Evolutionary conservation across 306 rosid species (phyloP).

Genomic region (Lathyrus tuberosus): DNA sequence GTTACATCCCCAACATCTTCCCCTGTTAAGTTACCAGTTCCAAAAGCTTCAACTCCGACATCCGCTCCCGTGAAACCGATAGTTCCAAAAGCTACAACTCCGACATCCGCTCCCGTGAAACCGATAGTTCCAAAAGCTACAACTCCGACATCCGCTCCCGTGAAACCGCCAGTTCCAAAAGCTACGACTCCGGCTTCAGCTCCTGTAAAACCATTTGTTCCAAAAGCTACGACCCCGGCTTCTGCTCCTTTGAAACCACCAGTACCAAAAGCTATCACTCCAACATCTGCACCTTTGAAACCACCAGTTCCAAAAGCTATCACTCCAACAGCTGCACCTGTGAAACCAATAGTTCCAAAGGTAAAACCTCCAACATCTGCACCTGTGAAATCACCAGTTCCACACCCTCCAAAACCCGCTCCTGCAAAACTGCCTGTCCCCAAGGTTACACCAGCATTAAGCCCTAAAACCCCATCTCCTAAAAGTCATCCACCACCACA

Average conservation of each 20-base stretch:
- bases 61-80: not conserved
- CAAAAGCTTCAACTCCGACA: slow-evolving; percentile 17
- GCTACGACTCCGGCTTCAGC: not conserved
- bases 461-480: slow-evolving; percentile 56
- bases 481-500: slow-evolving; percentile 57
- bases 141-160: slow-evolving; percentile 24
- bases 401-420: slow-evolving; percentile 39
- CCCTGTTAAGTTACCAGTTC: slow-evolving; percentile 29
- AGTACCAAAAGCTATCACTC: slow-evolving; percentile 7
- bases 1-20: slow-evolving; percentile 20
- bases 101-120: slow-evolving; percentile 21
- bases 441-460: slow-evolving; percentile 54
- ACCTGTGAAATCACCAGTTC: slow-evolving; percentile 42
- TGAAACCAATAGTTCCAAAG: slow-evolving; percentile 32
- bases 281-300: slow-evolving; percentile 23
- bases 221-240: slow-evolving; percentile 10
- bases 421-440: slow-evolving; percentile 44
- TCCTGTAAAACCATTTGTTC: slow-evolving; percentile 20
- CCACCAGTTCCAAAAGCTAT: slow-evolving; percentile 9
- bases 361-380: slow-evolving; percentile 20
- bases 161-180: slow-evolving; percentile 13
- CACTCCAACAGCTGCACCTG: slow-evolving; percentile 28
- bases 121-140: not conserved
- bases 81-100: slow-evolving; percentile 3
- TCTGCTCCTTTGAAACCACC: slow-evolving; percentile 23